Base-by-base conservation (phyloP, 306 rosid species). In the Prosopis cineraria region DNA sequence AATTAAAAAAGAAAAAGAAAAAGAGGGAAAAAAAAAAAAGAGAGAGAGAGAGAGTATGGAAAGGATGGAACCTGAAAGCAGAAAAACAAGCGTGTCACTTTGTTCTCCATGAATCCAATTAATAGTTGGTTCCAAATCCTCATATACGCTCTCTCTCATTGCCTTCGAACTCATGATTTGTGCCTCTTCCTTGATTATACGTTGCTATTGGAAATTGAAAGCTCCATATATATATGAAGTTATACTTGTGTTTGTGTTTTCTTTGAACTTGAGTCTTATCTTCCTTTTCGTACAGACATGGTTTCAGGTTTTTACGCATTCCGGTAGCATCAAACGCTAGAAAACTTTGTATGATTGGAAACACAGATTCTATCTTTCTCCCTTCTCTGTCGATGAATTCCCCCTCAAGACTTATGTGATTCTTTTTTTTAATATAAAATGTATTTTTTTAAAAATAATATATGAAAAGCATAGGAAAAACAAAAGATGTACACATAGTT, bases 21-120 rank as follows among this genome's bases (percentile, higher is more conserved):
- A n/a, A n/a, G n/a, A n/a, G n/a, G n/a, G n/a, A n/a, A n/a, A n/a
- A n/a, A n/a, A n/a, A n/a, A n/a, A n/a, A n/a, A n/a, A n/a, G n/a
- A n/a, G n/a, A n/a, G n/a, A n/a, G n/a, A n/a, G n/a, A n/a, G n/a
- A n/a, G n/a, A n/a, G n/a, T n/a, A n/a, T n/a, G n/a, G n/a, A n/a
- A n/a, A n/a, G n/a, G n/a, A n/a, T n/a, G n/a, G n/a, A n/a, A 85
- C 88, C 88, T 81, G 85, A 80, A 81, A 85, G 76, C 76, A 74
- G 25, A 55, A 85, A 34, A 70, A 78, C 31, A 0, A 85, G 65
- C 2, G 83, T 81, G 65, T 69, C 69, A 78, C 79, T 81, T 30
- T 10, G 44, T 36, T 64, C 48, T 2, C 65, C 78, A 14, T 12
- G 83, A 74, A 44, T 73, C 83, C 85, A 78, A 45, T 85, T 78